Base-by-base conservation (phyloP, 345 rosid genomes). In the Viola odorata region DNA sequence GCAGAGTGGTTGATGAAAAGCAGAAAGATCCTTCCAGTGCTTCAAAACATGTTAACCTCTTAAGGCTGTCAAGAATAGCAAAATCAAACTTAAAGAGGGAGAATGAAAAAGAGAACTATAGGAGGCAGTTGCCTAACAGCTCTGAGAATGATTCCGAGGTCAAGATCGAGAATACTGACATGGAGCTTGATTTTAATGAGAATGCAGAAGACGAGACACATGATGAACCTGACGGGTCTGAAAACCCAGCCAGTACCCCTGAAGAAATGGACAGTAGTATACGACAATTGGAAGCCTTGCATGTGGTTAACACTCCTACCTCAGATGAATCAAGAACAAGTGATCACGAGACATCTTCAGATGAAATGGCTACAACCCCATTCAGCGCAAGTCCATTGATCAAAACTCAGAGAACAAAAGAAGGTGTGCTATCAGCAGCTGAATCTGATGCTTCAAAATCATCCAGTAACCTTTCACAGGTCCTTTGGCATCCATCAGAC, bases 121-220 rank as follows among this genome's bases (percentile, higher is more conserved):
- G 99, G 47, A 83, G 97, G 75, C 96, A 88, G 41, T 70, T 81
- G 75, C 86, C 96, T 58, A 82, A 73, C 64, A 75, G 77, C 61
- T 74, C 82, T 45, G 91, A 90, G 80, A 86, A 85, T 63, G 82
- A 87, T 72, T 75, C 97, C 60, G 97, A 94, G 61, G 91, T 94
- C 55, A 88, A 90, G 75, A 88, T 90, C 45, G 96, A 94, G 75
- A 88, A 90, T 78, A 86, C 83, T 3, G 97, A 94, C 68, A 90
- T 94, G 99, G 99, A 94, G 70, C 99, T 94, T 72, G 91, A 94
- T 81, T 94, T 94, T 76, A 77, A 86, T 67, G 99, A 94, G 80
- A 81, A 82, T 60, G 53, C 68, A 53, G 96, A 90, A 66, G 96
- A 86, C 40, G 99, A 94, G 75, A 65, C 68, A 48, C 80, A 81